Evolutionary conservation across 2,329 filamentous ascomycete species (phyloP).

Genomic region (Sporothrix pseudoabietina): DNA sequence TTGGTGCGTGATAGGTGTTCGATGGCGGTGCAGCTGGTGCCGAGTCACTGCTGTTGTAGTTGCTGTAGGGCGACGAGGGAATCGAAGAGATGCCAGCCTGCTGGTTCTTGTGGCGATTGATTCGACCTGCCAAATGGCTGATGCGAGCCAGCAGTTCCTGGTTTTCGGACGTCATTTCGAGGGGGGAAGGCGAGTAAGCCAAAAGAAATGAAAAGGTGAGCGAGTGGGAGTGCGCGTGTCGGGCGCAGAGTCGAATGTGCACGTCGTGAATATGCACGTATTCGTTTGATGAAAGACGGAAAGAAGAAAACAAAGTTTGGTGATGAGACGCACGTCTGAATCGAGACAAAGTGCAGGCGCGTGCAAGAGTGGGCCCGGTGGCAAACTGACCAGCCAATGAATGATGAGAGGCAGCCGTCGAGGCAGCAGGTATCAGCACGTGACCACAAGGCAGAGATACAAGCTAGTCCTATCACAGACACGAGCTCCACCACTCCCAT

Average conservation of each 20-base stretch:
- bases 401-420: neutral
- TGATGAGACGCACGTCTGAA: conserved; percentile 18
- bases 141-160: conserved; percentile 58
- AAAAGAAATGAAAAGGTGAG: neutral
- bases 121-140: conserved; percentile 62
- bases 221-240: neutral
- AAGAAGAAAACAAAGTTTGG: neutral
- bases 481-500: neutral
- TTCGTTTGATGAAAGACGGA: neutral
- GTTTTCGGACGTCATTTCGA: conserved; percentile 51
- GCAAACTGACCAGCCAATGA: conserved; percentile 9
- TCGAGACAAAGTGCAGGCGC: neutral
- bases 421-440: neutral
- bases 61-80: conserved; percentile 31
- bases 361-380: neutral
- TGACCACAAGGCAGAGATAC: neutral
- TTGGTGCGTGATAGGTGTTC: neutral
- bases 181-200: neutral
- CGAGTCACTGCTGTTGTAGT: conserved; percentile 35
- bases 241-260: neutral
- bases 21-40: neutral
- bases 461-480: neutral
- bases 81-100: conserved; percentile 47
- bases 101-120: conserved; percentile 76
- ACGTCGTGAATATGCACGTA: neutral